These are phyloP conservation scores for Aspergillus panamensis DNA, from an alignment of 495 filamentous ascomycete genomes.

Conservation along the genomic window DNA sequence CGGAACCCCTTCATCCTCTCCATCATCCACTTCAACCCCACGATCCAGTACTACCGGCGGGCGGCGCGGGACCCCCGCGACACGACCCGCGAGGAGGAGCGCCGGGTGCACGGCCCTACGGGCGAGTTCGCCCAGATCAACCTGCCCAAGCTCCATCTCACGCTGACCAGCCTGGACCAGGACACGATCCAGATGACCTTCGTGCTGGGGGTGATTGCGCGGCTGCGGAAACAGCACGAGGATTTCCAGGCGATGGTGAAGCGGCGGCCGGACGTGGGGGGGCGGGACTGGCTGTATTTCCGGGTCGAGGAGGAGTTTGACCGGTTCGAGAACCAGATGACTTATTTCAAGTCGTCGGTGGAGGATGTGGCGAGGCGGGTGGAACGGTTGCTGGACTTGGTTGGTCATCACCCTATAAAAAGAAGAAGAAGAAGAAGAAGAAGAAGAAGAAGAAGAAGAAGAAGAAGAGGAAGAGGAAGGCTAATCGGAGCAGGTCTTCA, in stretches of 20 bases:
- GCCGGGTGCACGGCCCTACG: background rate
- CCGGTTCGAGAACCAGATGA: slow-evolving; percentile 14
- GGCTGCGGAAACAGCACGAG: slow-evolving; percentile 13
- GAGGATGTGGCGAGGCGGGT: slow-evolving; percentile 12
- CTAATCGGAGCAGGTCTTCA: slow-evolving; percentile 4
- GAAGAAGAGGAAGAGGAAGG: background rate
- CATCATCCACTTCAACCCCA: slow-evolving; percentile 14
- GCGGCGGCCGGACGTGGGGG: background rate
- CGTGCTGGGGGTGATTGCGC: slow-evolving; percentile 9
- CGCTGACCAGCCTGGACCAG: slow-evolving; percentile 11
- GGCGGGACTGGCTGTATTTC: slow-evolving; percentile 13
- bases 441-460: background rate
- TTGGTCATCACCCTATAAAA: too few relatives aligned
- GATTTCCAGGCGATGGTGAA: slow-evolving; percentile 10
- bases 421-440: background rate
- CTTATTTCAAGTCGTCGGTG: slow-evolving; percentile 14
- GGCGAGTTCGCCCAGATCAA: slow-evolving; percentile 10
- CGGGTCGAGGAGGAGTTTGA: slow-evolving; percentile 14
- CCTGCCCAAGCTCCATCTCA: slow-evolving; percentile 10
- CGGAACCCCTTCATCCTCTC: slow-evolving; percentile 13
- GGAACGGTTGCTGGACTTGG: slow-evolving; percentile 7
- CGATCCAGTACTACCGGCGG: slow-evolving; percentile 13
- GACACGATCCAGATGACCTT: slow-evolving; percentile 16
- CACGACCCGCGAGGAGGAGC: slow-evolving; percentile 13
- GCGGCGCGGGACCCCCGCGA: slow-evolving; percentile 12